phyloP scores from a whole-genome alignment of 1,284 basidiomycete species.

The Moesziomyces globuligerus region DNA sequence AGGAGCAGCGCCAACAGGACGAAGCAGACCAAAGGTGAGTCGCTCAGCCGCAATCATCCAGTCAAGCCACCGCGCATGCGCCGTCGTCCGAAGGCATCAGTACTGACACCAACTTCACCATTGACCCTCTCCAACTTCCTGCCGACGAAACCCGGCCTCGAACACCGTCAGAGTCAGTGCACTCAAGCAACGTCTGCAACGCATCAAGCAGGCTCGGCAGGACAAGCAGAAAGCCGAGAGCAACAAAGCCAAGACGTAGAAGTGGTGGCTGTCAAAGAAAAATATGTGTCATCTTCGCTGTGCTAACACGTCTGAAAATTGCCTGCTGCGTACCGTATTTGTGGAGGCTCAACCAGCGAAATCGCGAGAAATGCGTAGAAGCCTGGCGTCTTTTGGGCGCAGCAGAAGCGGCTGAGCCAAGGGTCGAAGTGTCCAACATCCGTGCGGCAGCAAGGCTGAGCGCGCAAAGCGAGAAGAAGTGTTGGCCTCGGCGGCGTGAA shows the following conservation, averaged over 20 bases:
- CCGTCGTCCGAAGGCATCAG: no score
- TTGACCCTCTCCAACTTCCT: no score
- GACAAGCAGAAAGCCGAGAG: constrained; percentile 20
- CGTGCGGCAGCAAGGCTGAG: no score
- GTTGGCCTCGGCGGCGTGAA: background rate
- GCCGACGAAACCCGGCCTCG: no score
- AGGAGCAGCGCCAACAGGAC: constrained; percentile 56
- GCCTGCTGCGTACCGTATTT: constrained; percentile 5
- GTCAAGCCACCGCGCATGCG: no score
- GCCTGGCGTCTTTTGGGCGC: constrained; percentile 1
- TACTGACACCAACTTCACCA: no score
- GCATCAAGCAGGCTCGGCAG: constrained; percentile 41
- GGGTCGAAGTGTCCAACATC: no score
- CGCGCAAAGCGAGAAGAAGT: background rate
- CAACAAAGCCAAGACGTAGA: constrained; percentile 9
- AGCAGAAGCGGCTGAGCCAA: background rate
- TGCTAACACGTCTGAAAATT: background rate
- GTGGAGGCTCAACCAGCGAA: constrained; percentile 41
- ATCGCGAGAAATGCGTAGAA: constrained; percentile 39
- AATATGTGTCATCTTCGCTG: background rate
- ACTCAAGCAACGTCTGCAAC: constrained; percentile 41
- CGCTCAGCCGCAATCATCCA: no score
- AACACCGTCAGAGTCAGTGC: constrained; percentile 33
- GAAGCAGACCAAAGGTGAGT: constrained; percentile 58
- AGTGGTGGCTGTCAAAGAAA: background rate